A percentile compares a stretch with the other conserved stretches of the same genome.
Evolutionary conservation across 169 alveolate species (phyloP).

Genomic region (Cytauxzoon felis): DNA sequence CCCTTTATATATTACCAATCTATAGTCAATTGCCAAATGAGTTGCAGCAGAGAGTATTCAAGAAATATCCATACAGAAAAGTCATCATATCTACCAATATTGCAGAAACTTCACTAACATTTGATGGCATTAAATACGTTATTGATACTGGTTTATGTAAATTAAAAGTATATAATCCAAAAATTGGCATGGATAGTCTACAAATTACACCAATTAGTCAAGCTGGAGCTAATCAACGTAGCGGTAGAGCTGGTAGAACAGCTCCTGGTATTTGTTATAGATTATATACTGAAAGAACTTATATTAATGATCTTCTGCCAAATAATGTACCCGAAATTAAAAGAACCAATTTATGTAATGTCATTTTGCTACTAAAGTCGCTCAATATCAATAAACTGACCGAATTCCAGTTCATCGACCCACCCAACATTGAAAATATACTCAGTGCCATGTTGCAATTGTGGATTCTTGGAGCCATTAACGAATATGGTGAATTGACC

Average conservation of each 20-base stretch:
- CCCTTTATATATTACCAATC: slow-evolving; percentile 93
- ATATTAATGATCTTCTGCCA: slow-evolving; percentile 92
- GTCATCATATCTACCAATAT: slow-evolving; percentile 99
- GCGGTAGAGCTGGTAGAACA: slow-evolving; percentile 99
- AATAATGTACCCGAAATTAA: slow-evolving; percentile 99
- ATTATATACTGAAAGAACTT: slow-evolving; percentile 95
- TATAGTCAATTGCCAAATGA: slow-evolving; percentile 98
- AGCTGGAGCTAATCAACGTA: slow-evolving; percentile 98
- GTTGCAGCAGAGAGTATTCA: slow-evolving; percentile 82
- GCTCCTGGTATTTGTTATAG: slow-evolving; percentile 98
- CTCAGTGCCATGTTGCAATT: slow-evolving; percentile 95
- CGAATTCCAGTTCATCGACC: slow-evolving; percentile 99
- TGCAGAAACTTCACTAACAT: slow-evolving; percentile 99
- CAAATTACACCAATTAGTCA: slow-evolving; percentile 98
- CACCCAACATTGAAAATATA: slow-evolving; percentile 98
- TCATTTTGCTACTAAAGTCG: slow-evolving; percentile 95
- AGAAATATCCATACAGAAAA: slow-evolving; percentile 75
- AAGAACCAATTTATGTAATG: slow-evolving; percentile 98
- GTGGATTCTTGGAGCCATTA: slow-evolving; percentile 95
- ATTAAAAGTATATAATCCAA: slow-evolving; percentile 97
- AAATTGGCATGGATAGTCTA: slow-evolving; percentile 99
- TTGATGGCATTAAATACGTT: slow-evolving; percentile 97
- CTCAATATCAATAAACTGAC: slow-evolving; percentile 92
- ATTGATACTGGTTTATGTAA: slow-evolving; percentile 99
- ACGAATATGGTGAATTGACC: slow-evolving; percentile 86